Evolutionary conservation across 1,284 basidiomycete species (phyloP), one percentile per base, ranked within the genome.

Genomic region (Pseudozyma pruni): DNA sequence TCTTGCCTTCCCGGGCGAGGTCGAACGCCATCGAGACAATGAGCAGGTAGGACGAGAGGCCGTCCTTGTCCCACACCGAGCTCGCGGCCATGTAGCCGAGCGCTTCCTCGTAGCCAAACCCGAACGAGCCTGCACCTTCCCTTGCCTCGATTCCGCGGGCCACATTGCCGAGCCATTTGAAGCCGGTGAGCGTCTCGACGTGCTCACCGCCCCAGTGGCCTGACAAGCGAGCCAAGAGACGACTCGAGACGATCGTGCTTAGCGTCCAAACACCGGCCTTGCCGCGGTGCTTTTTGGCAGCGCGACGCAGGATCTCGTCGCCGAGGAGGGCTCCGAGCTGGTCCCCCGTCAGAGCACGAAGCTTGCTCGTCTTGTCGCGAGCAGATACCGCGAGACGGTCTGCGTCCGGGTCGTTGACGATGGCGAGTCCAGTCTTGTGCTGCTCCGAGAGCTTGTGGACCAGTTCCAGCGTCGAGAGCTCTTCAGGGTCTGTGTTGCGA

Each of bases 141-240:
- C 64, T 44, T 1, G 52, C 62, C 22, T 72, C 57, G 19, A 75
- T 66, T 11, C 52, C 55, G 14, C 58, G 56, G 10, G 76, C 76
- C 1, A 74, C 72, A 23, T 72, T 62, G 9, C 76, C 76, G 39
- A 78, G 74, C 76, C 76, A 78, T 57, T 78, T 78, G 76, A 78
- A 78, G 2, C 76, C 76, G 1, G 76, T 78, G 7, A 77, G 53
- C 22, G 75, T 78, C 56, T 78, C 76, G 25, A 66, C 58, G 17
- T 78, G 73, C 13, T 47, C 47, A 2, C 63, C 70, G 6, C 72
- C 72, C 44, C 56, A 66, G 35, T 57, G 47, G 2, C 58, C 55
- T 0, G 76, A 76, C 4, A 78, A 53, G 5, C 75, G 52, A 1
- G 76, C 75, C 1, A 78, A 58, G 3, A 78, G 55, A 25, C 76